These are phyloP conservation scores for Cercospora berteroae DNA, from an alignment of 2,329 filamentous ascomycete genomes.

Conservation along the genomic window DNA sequence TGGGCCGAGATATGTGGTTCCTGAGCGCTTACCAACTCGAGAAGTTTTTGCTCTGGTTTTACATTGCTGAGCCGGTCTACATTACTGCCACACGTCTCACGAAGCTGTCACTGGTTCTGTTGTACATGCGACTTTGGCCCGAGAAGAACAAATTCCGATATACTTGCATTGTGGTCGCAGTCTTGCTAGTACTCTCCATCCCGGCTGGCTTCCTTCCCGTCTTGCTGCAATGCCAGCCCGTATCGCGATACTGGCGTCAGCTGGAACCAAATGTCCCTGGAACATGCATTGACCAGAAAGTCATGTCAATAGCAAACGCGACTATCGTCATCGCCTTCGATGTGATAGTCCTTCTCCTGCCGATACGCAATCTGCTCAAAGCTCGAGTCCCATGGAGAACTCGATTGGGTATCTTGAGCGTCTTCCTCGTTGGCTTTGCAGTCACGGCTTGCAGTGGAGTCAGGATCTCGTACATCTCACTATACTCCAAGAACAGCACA, in stretches of 20 bases:
- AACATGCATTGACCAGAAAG: slow-evolving; percentile 15
- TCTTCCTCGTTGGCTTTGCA: slow-evolving; percentile 20
- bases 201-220: slow-evolving; percentile 6
- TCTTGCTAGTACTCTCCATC: not conserved
- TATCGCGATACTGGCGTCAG: slow-evolving; percentile 7
- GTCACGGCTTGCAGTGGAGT: slow-evolving; percentile 20
- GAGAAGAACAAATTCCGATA: slow-evolving; percentile 7
- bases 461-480: slow-evolving; percentile 15
- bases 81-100: slow-evolving; percentile 13
- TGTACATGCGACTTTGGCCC: slow-evolving; percentile 20
- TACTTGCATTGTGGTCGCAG: slow-evolving; percentile 5
- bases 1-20: slow-evolving; percentile 17
- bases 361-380: slow-evolving; percentile 13
- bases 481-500: slow-evolving; percentile 5
- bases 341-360: slow-evolving; percentile 17
- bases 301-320: slow-evolving; percentile 5
- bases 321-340: slow-evolving; percentile 14
- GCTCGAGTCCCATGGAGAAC: slow-evolving; percentile 7
- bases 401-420: slow-evolving; percentile 15
- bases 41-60: slow-evolving; percentile 19
- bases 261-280: not conserved
- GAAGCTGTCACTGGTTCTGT: slow-evolving; percentile 18
- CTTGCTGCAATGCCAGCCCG: slow-evolving; percentile 6
- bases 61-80: slow-evolving; percentile 16
- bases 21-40: slow-evolving; percentile 2